Evolutionary conservation across 2,329 filamentous ascomycete genomes (phyloP).

Genomic region (Talaromyces marneffei): DNA sequence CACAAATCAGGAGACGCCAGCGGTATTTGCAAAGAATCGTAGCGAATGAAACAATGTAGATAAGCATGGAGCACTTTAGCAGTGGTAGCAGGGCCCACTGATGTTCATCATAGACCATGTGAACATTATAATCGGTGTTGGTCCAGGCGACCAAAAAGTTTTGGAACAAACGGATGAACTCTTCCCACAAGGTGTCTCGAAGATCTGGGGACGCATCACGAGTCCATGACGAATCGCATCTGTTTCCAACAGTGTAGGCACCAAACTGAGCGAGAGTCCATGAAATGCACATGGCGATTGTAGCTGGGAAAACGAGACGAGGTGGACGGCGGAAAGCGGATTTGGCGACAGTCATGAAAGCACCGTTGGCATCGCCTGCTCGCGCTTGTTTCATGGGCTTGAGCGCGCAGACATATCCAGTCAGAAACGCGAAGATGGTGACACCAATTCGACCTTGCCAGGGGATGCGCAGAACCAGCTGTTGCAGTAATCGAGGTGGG

Average conservation of each 20-base stretch:
- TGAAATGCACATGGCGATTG: slow-evolving; percentile 47
- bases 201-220: slow-evolving; percentile 45
- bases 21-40: slow-evolving; percentile 42
- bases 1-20: slow-evolving; percentile 43
- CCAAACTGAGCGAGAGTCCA: slow-evolving; percentile 47
- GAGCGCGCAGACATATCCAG: slow-evolving; percentile 52
- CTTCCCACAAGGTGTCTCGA: slow-evolving; percentile 40
- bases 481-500: slow-evolving; percentile 44
- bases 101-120: slow-evolving; percentile 50
- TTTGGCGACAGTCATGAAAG: slow-evolving; percentile 46
- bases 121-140: slow-evolving; percentile 43
- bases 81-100: slow-evolving; percentile 51
- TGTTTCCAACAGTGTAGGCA: slow-evolving; percentile 44
- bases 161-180: slow-evolving; percentile 41
- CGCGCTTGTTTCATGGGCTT: slow-evolving; percentile 50
- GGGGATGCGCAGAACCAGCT: slow-evolving; percentile 51
- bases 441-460: slow-evolving; percentile 52
- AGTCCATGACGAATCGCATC: slow-evolving; percentile 49
- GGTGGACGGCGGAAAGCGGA: slow-evolving; percentile 51
- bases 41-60: slow-evolving; percentile 45
- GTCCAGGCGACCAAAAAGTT: slow-evolving; percentile 49
- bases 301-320: slow-evolving; percentile 48
- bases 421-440: slow-evolving; percentile 52
- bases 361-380: slow-evolving; percentile 39
- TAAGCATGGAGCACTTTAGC: slow-evolving; percentile 46